Evolutionary conservation across 148 eudicot species (phyloP).

Genomic region (Pharnaceum exiguum): DNA sequence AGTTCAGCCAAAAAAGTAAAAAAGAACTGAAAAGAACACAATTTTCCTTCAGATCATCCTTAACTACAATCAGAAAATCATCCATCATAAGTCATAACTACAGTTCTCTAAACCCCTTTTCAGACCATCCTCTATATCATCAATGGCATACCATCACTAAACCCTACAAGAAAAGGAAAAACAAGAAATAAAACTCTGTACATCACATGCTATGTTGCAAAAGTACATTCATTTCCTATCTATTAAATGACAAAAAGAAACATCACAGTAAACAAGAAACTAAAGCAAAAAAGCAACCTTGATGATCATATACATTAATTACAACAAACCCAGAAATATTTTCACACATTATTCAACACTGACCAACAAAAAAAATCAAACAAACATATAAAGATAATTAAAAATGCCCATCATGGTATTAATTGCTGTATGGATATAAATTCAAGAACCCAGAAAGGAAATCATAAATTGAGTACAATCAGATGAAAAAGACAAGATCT

Average conservation of each 20-base stretch:
- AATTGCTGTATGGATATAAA: not conserved
- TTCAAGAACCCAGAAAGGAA: not conserved
- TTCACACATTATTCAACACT: not conserved
- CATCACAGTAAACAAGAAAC: not conserved
- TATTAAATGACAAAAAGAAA: not conserved
- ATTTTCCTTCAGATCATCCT: too few relatives aligned
- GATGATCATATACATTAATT: constrained; percentile 4
- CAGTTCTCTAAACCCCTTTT: too few relatives aligned
- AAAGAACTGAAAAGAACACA: too few relatives aligned
- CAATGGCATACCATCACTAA: too few relatives aligned
- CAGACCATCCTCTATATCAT: too few relatives aligned
- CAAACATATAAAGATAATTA: too few relatives aligned
- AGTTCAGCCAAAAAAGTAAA: too few relatives aligned
- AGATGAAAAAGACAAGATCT: constrained; percentile 8
- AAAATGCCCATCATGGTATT: not conserved
- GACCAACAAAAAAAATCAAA: not conserved
- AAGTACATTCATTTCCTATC: not conserved
- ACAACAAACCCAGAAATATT: constrained; percentile 7
- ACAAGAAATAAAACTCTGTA: not conserved
- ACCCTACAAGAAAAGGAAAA: too few relatives aligned
- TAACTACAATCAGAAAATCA: too few relatives aligned
- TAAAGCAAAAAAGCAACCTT: not conserved
- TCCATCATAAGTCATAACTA: too few relatives aligned
- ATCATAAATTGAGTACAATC: not conserved
- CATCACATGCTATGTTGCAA: not conserved